Evolutionary conservation across 768 basidiomycete genomes (phyloP).

Genomic region (Clathrus columnatus): DNA sequence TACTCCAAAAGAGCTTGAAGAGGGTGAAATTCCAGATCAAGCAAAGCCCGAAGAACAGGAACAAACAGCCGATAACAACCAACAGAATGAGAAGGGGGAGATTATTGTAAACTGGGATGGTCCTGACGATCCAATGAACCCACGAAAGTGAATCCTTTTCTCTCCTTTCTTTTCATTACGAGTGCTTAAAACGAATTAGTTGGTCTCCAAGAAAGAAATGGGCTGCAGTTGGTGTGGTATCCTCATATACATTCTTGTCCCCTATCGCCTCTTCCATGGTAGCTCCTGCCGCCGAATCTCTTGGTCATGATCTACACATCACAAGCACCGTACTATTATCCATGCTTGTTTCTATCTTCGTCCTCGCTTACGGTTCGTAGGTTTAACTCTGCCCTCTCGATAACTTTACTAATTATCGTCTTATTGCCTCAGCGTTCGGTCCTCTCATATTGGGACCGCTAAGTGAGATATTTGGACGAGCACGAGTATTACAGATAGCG

Average conservation of each 20-base stretch:
- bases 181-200: too few relatives aligned
- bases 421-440: constrained; percentile 7
- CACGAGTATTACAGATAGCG: constrained; percentile 47
- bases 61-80: too few relatives aligned
- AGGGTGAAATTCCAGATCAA: neutral
- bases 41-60: neutral
- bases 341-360: constrained; percentile 52
- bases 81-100: too few relatives aligned
- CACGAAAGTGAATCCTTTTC: constrained; percentile 40
- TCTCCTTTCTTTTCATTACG: neutral
- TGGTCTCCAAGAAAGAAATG: constrained; percentile 55
- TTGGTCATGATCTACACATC: constrained; percentile 48
- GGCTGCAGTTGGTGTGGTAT: constrained; percentile 56
- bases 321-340: constrained; percentile 39
- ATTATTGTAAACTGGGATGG: constrained; percentile 56
- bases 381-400: constrained; percentile 10
- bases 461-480: constrained; percentile 64
- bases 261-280: constrained; percentile 70
- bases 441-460: constrained; percentile 39
- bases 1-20: neutral
- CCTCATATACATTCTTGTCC: constrained; percentile 58
- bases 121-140: constrained; percentile 48
- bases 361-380: constrained; percentile 49
- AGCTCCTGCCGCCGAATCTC: constrained; percentile 48
- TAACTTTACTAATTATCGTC: neutral